Base-by-base conservation (phyloP, 306 rosid genomes). In the Castanea crenata region DNA sequence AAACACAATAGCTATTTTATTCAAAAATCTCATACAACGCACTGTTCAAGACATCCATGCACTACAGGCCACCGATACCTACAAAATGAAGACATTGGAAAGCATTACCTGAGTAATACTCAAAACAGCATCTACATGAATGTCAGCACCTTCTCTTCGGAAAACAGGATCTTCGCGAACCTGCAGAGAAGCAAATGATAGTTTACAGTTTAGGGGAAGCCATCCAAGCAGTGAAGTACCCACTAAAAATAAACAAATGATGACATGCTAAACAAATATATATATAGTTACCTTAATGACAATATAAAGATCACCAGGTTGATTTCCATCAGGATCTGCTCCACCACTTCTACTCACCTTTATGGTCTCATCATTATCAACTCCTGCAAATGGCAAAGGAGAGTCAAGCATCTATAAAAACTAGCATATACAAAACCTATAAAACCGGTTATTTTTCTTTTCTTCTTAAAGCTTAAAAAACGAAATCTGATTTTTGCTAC, bases 81-180 rank as follows among this genome's bases (percentile, higher is more conserved):
- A 20, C 19, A 12, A 73, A 73, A 21, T 2, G 29, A 59, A 35
- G 1, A 34, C 25, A 15, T 15, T 1, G 62, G 23, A 5, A 75
- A 55, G 31, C 25, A 83, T 55, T 83, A 94, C 98, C 98, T 94
- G 97, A 65, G 96, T 83, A 69, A 92, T 89, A 84, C 96, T 89
- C 82, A 94, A 78, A 79, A 88, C 83, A 75, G 96, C 77, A 82
- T 94, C 91, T n/a, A 94, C 98, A 71, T 92, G 98, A 86, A 92
- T 94, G 89, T 92, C 89, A 41, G 97, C 80, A 71, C 96, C 96
- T 77, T 94, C 98, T 81, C 98, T 85, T n/a, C 90, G 91, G 82
- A 94, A 94, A 79, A 94, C 92, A 56, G 98, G 97, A 80, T 94
- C 98, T 85, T 94, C 96, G 41, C 92, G 85, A 72, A 94, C 94